Base-by-base conservation (phyloP, 345 rosid species). In the Acer saccharum region DNA sequence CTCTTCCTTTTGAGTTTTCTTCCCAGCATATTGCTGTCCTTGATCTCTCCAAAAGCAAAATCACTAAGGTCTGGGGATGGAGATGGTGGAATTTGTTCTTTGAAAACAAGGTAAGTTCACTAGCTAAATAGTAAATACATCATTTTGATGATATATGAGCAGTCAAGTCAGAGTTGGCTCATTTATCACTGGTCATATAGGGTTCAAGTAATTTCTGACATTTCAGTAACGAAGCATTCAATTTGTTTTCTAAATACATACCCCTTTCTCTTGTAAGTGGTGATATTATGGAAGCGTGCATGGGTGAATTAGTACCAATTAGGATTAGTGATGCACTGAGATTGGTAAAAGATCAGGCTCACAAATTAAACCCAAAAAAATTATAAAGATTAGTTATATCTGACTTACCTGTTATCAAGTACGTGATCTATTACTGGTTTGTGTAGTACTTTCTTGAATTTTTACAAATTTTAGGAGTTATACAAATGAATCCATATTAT, bases 11-110 rank as follows among this genome's bases (percentile, higher is more conserved):
- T n/a, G 73, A 78, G 61, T 80, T 72, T 52, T 71, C 58, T 25
- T 81, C 78, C 55, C 46, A 18, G 21, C 63, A 80, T 44, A 81
- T 84, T 27, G 86, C 78, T 2, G 81, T 86, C 58, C 87, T 84
- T 68, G 78, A 86, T 66, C 87, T 86, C 65, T 78, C 87, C 0
- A 74, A 82, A 7, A 82, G 89, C 76, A 74, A 64, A 73, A 64
- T 86, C 44, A 62, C 62, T 50, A 64, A 52, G 43, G 66, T 86
- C 4, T 65, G 72, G 87, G 71, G 68, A 27, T 27, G 35, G 72
- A 69, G 58, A 46, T 14, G 72, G 58, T 20, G 72, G 72, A 23
- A 69, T 69, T 46, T 35, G 32, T 46, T 44, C 58, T 4, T 7
- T 8, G 57, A 32, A 25, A 69, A 48, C 72, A 69, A 69, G 72